A percentile compares a stretch with the other conserved stretches of the same genome.
phyloP scores from a whole-genome alignment of 164 flowering plant genomes.

The Vitis riparia region DNA sequence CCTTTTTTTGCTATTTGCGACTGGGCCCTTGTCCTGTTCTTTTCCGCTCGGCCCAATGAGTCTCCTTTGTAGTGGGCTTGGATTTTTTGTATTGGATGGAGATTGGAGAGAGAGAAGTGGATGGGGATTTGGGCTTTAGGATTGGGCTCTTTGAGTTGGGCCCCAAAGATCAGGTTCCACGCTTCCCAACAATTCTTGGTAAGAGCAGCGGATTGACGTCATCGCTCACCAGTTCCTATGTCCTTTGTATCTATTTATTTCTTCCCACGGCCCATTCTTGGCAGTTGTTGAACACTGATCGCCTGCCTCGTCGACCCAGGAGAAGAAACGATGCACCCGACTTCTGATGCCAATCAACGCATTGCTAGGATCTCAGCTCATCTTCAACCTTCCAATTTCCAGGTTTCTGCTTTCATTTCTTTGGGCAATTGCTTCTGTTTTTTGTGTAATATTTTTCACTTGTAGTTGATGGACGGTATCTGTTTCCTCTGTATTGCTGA shows the following conservation, averaged over 20 bases:
- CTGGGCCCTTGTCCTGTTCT: not conserved
- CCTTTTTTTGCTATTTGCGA: too few relatives aligned
- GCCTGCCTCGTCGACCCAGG: not conserved
- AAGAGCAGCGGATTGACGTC: constrained; percentile 12
- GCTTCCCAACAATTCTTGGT: constrained; percentile 30
- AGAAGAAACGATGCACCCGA: constrained; percentile 37
- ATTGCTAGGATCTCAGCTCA: constrained; percentile 84
- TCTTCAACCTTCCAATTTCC: constrained; percentile 59
- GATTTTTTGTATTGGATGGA: not conserved
- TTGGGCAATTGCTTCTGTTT: not conserved
- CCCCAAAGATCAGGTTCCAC: constrained; percentile 27
- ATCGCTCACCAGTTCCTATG: constrained; percentile 6
- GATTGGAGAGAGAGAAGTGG: not conserved
- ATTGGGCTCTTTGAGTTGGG: too few relatives aligned
- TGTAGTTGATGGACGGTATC: not conserved
- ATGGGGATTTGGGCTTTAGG: too few relatives aligned
- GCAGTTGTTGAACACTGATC: too few relatives aligned
- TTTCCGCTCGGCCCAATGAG: too few relatives aligned
- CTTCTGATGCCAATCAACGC: constrained; percentile 51
- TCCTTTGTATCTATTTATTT: not conserved
- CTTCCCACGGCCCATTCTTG: not conserved
- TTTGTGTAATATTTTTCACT: not conserved
- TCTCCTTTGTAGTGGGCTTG: too few relatives aligned
- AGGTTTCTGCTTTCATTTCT: constrained; percentile 30
- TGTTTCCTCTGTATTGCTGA: too few relatives aligned